Percentiles rank a stretch among this genome's conserved stretches.
Evolutionary conservation across 129 eudicot genomes (phyloP).

Genomic region (sunflower (Helianthus annuus)): HanXRQr2.0-SUNRISE NC_035435.2:23411788-23412287

Average conservation of each 20-base stretch:
- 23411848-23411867: conserved; percentile 32
- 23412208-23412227: too few relatives aligned
- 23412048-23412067: neutral
- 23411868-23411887: conserved; percentile 35
- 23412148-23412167: too few relatives aligned
- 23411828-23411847: conserved; percentile 29
- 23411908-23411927: conserved; percentile 33
- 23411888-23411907: conserved; percentile 38
- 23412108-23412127: too few relatives aligned
- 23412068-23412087: neutral
- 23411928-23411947: conserved; percentile 31
- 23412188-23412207: too few relatives aligned
- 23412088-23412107: neutral
- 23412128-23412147: too few relatives aligned
- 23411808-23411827: conserved; percentile 26
- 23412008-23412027: conserved; percentile 21
- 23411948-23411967: conserved; percentile 29
- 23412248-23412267: too few relatives aligned
- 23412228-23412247: too few relatives aligned
- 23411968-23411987: conserved; percentile 36
- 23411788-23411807: conserved; percentile 30
- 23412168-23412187: too few relatives aligned
- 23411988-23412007: conserved; percentile 32
- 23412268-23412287: too few relatives aligned
- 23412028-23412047: neutral